Base-by-base conservation (phyloP, 2,329 filamentous ascomycete genomes). In the Penicillium rolfsii region DNA sequence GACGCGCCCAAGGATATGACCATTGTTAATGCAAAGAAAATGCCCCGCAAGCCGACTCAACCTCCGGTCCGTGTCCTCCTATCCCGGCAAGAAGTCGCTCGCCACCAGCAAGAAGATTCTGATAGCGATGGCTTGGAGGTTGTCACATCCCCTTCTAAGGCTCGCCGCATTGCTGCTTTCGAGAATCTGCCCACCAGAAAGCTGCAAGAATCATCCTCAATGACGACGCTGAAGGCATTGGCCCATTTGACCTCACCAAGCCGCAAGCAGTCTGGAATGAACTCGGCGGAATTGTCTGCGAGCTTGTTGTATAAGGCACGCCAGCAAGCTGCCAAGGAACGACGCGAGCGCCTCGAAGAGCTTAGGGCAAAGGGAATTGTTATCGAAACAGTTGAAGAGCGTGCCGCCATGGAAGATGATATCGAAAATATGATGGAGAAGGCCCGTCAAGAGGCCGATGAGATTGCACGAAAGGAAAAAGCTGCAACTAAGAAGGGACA, bases 351-450 rank as follows among this genome's bases (percentile, higher is more conserved):
- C 58, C 84, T 98, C 22, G 87, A 91, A 58, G 84, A 88, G 67
- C 83, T 99, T 43, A 87, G 86, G 70, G 88, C 89, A 11, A 92
- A 90, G 76, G 95, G 95, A 7, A 84, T 97, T 28, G 81, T 89
- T 26, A 82, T 98, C 19, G 89, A 93, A 74, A 97, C 91, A 0
- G 87, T 89, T 2, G 94, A 97, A 76, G 93, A 99, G 74, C 87
- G 91, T 22, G 90, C 93, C 71, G 86, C 87, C 36, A 90, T 96
- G 73, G 87, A 92, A 75, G 87, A 90, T 59, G 87, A 93, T 61
- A 87, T 97, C 12, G 95, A 98, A 68, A 90, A 97, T 70, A 85
- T 98, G 62, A 86, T 98, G 28, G 89, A 94, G 52, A 93, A 89
- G 70, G 94, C 93, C 22, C 85, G 93, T 59, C 83, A 87, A 63